Conservation (phyloP, 2,329 filamentous ascomycete genomes). For the Alternaria brassicicola region DNA sequence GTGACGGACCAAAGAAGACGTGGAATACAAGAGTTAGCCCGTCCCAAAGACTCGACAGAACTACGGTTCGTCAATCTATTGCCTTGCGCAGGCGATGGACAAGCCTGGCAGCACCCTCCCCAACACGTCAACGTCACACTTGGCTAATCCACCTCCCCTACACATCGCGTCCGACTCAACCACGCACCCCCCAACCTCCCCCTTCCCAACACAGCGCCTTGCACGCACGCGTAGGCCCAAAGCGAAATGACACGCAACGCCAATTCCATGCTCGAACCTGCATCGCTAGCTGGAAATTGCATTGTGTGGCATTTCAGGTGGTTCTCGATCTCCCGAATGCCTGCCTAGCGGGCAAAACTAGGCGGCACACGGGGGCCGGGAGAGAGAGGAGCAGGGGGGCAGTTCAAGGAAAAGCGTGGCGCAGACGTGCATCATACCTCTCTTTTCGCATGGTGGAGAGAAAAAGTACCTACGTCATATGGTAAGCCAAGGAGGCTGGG, state of each 20-base stretch:
- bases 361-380: not conserved
- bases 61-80: slow-evolving; percentile 5
- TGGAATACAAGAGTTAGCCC: not conserved
- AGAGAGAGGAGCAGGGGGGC: not conserved
- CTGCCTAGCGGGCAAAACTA: not conserved
- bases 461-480: slow-evolving; percentile 13
- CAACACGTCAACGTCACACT: slow-evolving; percentile 13
- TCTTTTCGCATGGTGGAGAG: not conserved
- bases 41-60: not conserved
- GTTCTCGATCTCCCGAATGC: not conserved
- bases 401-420: slow-evolving; percentile 1
- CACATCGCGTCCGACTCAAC: not conserved
- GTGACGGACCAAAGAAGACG: not conserved
- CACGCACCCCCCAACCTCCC: not conserved
- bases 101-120: slow-evolving; percentile 1
- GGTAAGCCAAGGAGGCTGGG: slow-evolving; percentile 9
- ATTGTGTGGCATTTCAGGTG: not conserved
- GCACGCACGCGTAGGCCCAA: not conserved
- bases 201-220: not conserved
- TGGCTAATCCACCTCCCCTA: not conserved
- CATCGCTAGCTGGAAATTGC: not conserved
- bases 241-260: slow-evolving; percentile 2
- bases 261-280: not conserved
- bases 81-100: not conserved
- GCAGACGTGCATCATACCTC: not conserved